Evolutionary conservation across 352 stramenopile genomes (phyloP).

Genomic region (Phytophthora hibernalis): DNA sequence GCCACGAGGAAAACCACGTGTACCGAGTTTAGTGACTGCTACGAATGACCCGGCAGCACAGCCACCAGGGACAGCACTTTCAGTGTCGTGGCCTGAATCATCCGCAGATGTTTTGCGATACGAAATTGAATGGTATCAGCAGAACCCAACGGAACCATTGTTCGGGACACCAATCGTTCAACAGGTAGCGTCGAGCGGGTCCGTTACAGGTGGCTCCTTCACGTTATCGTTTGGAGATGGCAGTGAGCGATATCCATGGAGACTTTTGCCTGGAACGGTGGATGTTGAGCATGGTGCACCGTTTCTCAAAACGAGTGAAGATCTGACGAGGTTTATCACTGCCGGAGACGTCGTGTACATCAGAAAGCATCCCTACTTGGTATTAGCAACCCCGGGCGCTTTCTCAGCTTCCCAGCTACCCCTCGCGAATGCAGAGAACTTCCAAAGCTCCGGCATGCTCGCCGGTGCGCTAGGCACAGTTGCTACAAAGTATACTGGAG

Average conservation of each 20-base stretch:
- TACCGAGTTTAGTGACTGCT: slow-evolving; percentile 41
- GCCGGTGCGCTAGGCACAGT: slow-evolving; percentile 36
- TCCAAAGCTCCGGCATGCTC: slow-evolving; percentile 26
- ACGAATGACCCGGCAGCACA: slow-evolving; percentile 43
- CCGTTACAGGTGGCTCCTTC: slow-evolving; percentile 64
- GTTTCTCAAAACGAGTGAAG: slow-evolving; percentile 82
- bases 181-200: slow-evolving; percentile 55
- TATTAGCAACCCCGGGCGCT: slow-evolving; percentile 57
- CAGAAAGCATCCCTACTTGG: slow-evolving; percentile 74
- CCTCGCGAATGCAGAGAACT: slow-evolving; percentile 49
- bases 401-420: slow-evolving; percentile 82
- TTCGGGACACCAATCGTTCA: slow-evolving; percentile 70
- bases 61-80: slow-evolving; percentile 54
- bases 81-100: slow-evolving; percentile 61
- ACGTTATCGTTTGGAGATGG: slow-evolving; percentile 65
- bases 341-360: slow-evolving; percentile 87
- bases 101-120: slow-evolving; percentile 46
- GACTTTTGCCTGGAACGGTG: slow-evolving; percentile 57
- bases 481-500: slow-evolving; percentile 51
- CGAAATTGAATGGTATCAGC: slow-evolving; percentile 80
- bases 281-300: slow-evolving; percentile 57
- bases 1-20: slow-evolving; percentile 63
- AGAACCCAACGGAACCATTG: slow-evolving; percentile 51
- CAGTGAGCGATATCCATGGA: slow-evolving; percentile 42
- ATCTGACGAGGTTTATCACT: slow-evolving; percentile 89